Evolutionary conservation across 768 basidiomycete genomes (phyloP), one percentile per base, ranked within the genome.

Genomic region (Leccinum imitatum): DNA sequence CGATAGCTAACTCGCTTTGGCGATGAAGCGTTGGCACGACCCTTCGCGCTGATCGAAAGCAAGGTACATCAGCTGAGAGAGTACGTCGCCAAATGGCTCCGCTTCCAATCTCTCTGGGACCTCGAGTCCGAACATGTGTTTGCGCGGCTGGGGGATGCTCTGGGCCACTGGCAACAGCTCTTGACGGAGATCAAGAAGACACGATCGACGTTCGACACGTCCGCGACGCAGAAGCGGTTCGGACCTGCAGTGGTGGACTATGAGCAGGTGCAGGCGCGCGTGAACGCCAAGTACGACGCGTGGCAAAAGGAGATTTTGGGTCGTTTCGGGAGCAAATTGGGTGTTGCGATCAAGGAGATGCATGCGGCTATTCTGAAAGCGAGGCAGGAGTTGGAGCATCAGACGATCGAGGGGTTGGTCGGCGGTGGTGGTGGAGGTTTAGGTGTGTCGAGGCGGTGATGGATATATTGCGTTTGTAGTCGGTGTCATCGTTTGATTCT

Each of bases 51-150:
- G 25, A 89, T 99, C 67, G 95, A 98, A 75, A 78, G 75, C 65
- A 97, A 97, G 75, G 87, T 95, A 15, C 88, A 90, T 59, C 86
- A 92, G 61, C 82, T 99, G 56, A 87, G 83, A 66, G 88, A 89
- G 50, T 99, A 99, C 74, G 94, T 98, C 53, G 91, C 82, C 60
- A 97, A 97, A 77, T 99, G 97, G 97, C 84, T 98, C 0, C 95
- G 96, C 69, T 98, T 99, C 84, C 97, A 98, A 75, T 96, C 96
- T 0, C 81, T 98, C 0, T 98, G 96, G 97, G 97, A 99, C 72
- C 86, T 98, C 46, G 95, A 98, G 75, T 85, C 95, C 30, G 96
- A 98, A 81, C 90, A 91, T 70, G 95, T 99, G 37, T 98, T 97
- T 81, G 88, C 87, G 67, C 90, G 92, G 0, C 87, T 99, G 7